Evolutionary conservation across 2,329 filamentous ascomycete species (phyloP), one percentile per base, ranked within the genome.

Genomic region (Cladophialophora carrionii): DNA sequence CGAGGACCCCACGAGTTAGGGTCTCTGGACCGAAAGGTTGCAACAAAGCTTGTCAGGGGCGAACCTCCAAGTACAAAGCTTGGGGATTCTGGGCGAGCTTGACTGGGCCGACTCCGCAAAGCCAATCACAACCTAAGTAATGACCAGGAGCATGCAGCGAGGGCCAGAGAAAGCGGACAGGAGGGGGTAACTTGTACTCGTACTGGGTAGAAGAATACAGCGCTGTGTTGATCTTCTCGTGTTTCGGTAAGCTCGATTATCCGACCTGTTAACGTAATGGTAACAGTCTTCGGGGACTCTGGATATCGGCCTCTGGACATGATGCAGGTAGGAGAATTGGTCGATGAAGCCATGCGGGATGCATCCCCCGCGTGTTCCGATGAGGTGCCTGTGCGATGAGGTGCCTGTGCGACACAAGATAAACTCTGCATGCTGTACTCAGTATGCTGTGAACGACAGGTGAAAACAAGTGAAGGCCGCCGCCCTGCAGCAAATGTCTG

Each of bases 51-150:
- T 43, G 37, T 43, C 37, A 51, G 48, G 48, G 48, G 26, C 26
- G 48, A 51, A 26, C 48, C 22, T 51, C 6, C 20, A 29, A 12
- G 20, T 20, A 9, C 9, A 51, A 51, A 51, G 48, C 48, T 51
- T 51, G 24, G 9, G 24, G 24, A 6, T 29, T 51, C 24, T 24
- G 9, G 24, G 24, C 20, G 48, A 51, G 48, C 48, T 26, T 51
- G 48, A 51, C 48, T 24, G 22, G 22, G 46, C 22, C 14, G 20
- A 24, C 22, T n/a, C 43, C 26, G 29, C 29, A 51, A 20, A 26
- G 29, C 46, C 46, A 52, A 60, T 60, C 57, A 60, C 29, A 60
- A 41, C 20, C 20, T 51, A 12, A n/a, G 12, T 20, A 20, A 29
- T 52, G 32, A n/a, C 7, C 43, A 34, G 22, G 20, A 41, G 55